Evolutionary conservation across 2,329 filamentous ascomycete species (phyloP).

Genomic region (Aspergillus sclerotialis): DNA sequence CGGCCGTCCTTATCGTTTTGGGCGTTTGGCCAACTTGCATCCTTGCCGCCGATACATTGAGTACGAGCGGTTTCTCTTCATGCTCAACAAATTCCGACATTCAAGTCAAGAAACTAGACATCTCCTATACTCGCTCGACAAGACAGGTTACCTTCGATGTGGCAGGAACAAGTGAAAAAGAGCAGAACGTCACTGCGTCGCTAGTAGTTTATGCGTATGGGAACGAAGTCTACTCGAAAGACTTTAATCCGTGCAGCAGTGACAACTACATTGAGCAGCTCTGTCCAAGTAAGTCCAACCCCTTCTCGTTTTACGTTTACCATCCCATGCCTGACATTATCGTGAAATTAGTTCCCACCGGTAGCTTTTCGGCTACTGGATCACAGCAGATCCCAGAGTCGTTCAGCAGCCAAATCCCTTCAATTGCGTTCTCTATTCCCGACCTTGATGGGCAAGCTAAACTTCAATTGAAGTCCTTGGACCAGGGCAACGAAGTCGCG

Average conservation of each 20-base stretch:
- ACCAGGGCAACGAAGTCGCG: constrained; percentile 58
- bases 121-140: constrained; percentile 69
- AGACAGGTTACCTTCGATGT: constrained; percentile 75
- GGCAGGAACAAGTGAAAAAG: constrained; percentile 63
- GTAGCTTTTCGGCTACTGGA: constrained; percentile 66
- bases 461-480: constrained; percentile 61
- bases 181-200: constrained; percentile 72
- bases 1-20: constrained; percentile 18
- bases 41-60: constrained; percentile 63
- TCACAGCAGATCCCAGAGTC: constrained; percentile 62
- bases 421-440: constrained; percentile 83
- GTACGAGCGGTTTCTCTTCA: constrained; percentile 71
- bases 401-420: constrained; percentile 69
- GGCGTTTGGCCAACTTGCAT: constrained; percentile 32
- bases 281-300: constrained; percentile 67
- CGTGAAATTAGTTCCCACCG: constrained; percentile 59
- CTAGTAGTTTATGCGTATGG: constrained; percentile 81
- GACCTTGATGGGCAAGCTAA: constrained; percentile 84
- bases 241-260: constrained; percentile 74
- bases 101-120: constrained; percentile 65
- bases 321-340: constrained; percentile 13
- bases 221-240: constrained; percentile 66
- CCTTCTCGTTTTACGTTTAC: not conserved
- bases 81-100: constrained; percentile 57
- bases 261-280: constrained; percentile 62